Evolutionary conservation across 495 filamentous ascomycete species (phyloP).

Genomic region (Aspergillus affinis): DNA sequence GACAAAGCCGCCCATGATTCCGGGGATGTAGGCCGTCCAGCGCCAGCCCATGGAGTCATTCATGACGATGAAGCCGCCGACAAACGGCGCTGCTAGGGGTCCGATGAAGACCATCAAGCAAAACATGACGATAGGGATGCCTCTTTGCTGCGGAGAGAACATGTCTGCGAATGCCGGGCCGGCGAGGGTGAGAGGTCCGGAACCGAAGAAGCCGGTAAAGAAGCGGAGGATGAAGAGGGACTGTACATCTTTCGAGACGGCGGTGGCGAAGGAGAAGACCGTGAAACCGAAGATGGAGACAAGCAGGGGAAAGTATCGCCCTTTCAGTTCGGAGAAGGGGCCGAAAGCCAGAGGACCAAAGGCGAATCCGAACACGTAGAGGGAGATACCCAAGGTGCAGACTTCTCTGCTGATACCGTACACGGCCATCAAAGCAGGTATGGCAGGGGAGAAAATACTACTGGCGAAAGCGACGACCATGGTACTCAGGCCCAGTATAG

Average conservation of each 20-base stretch:
- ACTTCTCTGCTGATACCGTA: conserved; percentile 21
- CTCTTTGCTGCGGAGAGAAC: conserved; percentile 35
- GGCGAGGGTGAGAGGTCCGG: conserved; percentile 39
- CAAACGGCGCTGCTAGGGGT: conserved; percentile 40
- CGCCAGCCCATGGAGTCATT: conserved; percentile 24
- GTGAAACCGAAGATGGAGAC: conserved; percentile 38
- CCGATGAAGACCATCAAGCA: conserved; percentile 39
- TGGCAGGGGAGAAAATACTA: conserved; percentile 20
- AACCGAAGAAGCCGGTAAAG: conserved; percentile 44
- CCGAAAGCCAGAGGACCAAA: conserved; percentile 22
- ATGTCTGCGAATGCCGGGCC: conserved; percentile 44
- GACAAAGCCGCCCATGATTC: conserved; percentile 16
- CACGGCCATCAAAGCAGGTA: conserved; percentile 9
- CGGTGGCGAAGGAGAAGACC: conserved; percentile 52
- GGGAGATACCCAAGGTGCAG: conserved; percentile 18
- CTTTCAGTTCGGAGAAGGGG: conserved; percentile 23
- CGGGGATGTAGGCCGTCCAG: conserved; percentile 24
- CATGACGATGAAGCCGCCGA: conserved; percentile 35
- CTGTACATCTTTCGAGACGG: conserved; percentile 49
- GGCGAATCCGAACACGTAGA: conserved; percentile 27
- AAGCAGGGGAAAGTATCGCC: conserved; percentile 15
- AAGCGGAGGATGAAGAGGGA: conserved; percentile 45
- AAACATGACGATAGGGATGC: conserved; percentile 42
- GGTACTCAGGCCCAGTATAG: conserved; percentile 16
- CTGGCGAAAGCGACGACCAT: conserved; percentile 21